Percentiles rank a stretch among this genome's conserved stretches.
Evolutionary conservation across 495 filamentous ascomycete species (phyloP).

Genomic region (Hypoxylon subgilvum): DNA sequence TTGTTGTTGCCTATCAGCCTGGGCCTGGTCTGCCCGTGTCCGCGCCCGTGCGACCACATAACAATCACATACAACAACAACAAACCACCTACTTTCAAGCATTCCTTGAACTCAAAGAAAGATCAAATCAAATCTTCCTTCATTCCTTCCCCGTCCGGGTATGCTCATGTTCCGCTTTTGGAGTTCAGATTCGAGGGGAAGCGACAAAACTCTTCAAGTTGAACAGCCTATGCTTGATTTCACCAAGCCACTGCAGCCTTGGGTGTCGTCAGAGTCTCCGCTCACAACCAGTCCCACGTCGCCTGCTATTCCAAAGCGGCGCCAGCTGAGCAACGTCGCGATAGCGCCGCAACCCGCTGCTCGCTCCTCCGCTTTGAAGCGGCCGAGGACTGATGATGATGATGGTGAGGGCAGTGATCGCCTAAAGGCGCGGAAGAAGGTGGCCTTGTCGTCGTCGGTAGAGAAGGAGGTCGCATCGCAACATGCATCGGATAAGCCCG

Average conservation of each 20-base stretch:
- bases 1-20: constrained; percentile 18
- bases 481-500: constrained; percentile 14
- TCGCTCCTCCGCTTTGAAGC: constrained; percentile 44
- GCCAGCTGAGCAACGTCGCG: constrained; percentile 42
- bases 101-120: not conserved
- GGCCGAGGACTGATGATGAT: constrained; percentile 43
- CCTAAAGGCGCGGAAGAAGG: constrained; percentile 45
- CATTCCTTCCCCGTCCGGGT: constrained; percentile 31
- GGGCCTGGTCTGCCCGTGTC: constrained; percentile 13
- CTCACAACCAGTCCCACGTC: constrained; percentile 20
- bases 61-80: constrained; percentile 4
- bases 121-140: not conserved
- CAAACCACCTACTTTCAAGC: constrained; percentile 6
- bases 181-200: constrained; percentile 56
- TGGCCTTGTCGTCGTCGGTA: constrained; percentile 33
- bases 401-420: constrained; percentile 39
- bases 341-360: constrained; percentile 37
- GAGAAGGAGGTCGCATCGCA: constrained; percentile 15
- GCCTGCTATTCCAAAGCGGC: constrained; percentile 37
- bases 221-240: constrained; percentile 44
- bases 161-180: constrained; percentile 59
- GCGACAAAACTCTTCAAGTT: constrained; percentile 49
- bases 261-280: constrained; percentile 40
- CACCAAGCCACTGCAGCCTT: constrained; percentile 40
- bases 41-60: constrained; percentile 6